Percentiles rank a stretch among this genome's conserved stretches.
Conservation (phyloP, 2,329 filamentous ascomycete genomes). For the Gnomoniopsis smithogilvyi region DNA sequence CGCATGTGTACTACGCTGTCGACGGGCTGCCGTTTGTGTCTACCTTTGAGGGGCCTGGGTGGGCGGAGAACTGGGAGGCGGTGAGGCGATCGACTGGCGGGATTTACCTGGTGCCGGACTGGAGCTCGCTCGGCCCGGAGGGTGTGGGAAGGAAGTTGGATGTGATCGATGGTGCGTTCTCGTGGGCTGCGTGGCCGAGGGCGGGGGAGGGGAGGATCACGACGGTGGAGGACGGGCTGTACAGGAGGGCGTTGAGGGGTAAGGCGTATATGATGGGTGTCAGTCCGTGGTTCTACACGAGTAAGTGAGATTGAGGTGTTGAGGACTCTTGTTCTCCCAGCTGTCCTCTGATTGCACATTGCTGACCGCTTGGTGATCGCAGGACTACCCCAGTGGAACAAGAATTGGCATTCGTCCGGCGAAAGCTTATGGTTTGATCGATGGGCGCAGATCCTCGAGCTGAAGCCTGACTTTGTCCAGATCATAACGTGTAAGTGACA, state of each 20-base stretch:
- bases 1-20: constrained; percentile 37
- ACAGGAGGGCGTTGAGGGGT: constrained; percentile 31
- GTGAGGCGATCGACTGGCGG: constrained; percentile 35
- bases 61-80: constrained; percentile 38
- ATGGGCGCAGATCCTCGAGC: constrained; percentile 49
- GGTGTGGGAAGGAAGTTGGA: constrained; percentile 4
- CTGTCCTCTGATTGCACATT: constrained; percentile 37
- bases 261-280: constrained; percentile 50
- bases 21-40: constrained; percentile 43
- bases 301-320: constrained; percentile 23
- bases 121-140: constrained; percentile 39
- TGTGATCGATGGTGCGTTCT: constrained; percentile 26
- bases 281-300: constrained; percentile 37
- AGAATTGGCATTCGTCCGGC: constrained; percentile 55
- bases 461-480: constrained; percentile 50
- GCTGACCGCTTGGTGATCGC: constrained; percentile 37
- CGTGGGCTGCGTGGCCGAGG: constrained; percentile 48
- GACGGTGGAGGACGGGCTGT: constrained; percentile 36
- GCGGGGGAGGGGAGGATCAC: constrained; percentile 35
- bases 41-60: constrained; percentile 46
- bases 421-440: constrained; percentile 55
- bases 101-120: constrained; percentile 44
- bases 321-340: too few relatives aligned
- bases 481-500: constrained; percentile 47
- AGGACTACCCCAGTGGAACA: constrained; percentile 29